Base-by-base conservation (phyloP, 352 stramenopile genomes). In the Elongisporangium prolatum region DNA sequence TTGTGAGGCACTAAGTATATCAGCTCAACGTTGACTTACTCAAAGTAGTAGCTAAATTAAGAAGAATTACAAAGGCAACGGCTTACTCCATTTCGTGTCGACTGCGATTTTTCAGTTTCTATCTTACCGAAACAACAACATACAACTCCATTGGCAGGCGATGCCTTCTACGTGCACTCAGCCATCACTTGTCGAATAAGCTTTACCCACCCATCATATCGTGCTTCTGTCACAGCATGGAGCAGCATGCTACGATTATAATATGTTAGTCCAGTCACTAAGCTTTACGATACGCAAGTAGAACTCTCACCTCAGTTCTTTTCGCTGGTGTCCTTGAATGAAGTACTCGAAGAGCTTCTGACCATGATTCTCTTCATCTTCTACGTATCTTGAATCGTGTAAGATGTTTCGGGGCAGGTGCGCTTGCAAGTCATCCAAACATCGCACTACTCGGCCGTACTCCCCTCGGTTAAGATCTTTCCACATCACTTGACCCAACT, bases 371-470 rank as follows among this genome's bases (percentile, higher is more conserved):
- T 50, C 21, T 11, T 52, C 25, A n/a, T 64, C 64, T 24, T 71
- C 61, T 22, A 65, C 34, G 28, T 49, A 40, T 24, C 70, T 60
- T 2, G 66, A 44, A 20, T 78, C 65, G 13, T 67, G 53, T 3
- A 50, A 40, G 8, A 62, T 59, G 14, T 63, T 56, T 14, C 60
- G 62, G 16, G 84, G 80, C 17, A 93, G 61, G 56, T 82, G 80
- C 3, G 75, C 80, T 21, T 89, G 75, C 17, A 93, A 66, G 52
- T 89, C 74, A 17, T 81, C 72, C 4, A 91, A 60, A 52, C 77
- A 82, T 64, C 61, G 69, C 14, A 85, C 80, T n/a, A 89, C 75
- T 11, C 80, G 84, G 37, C 89, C 80, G 38, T 76, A 91, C 38
- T 84, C 75, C 0, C 80, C 80, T 21, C 71, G 75, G 22, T 80